These are phyloP conservation scores for Ascosphaera acerosa DNA, from an alignment of 2,329 filamentous ascomycete genomes.

Conservation along the genomic window DNA sequence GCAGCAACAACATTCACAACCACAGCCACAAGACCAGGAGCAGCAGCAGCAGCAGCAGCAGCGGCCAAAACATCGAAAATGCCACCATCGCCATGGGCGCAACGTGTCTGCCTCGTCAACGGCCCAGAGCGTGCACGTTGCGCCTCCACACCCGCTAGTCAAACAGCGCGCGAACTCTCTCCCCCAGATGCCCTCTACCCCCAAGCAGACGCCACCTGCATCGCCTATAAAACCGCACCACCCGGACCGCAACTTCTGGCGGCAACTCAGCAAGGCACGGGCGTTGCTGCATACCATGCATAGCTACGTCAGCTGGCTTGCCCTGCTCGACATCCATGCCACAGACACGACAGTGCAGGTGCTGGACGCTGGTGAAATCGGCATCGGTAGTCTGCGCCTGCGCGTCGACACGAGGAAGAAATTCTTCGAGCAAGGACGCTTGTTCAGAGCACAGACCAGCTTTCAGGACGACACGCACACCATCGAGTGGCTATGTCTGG, in stretches of 20 bases:
- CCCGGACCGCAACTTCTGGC: slow-evolving; percentile 55
- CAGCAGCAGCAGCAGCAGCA: too few relatives aligned
- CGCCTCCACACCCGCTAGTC: too few relatives aligned
- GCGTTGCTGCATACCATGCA: slow-evolving; percentile 72
- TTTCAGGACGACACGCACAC: slow-evolving; percentile 39
- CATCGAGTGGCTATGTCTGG: slow-evolving; percentile 78
- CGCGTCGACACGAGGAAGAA: slow-evolving; percentile 79
- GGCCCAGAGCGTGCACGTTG: too few relatives aligned
- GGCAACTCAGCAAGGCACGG: slow-evolving; percentile 49
- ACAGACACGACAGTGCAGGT: slow-evolving; percentile 55
- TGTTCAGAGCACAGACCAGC: slow-evolving; percentile 57
- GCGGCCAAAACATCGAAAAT: too few relatives aligned
- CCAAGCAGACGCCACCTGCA: too few relatives aligned
- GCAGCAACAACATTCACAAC: too few relatives aligned
- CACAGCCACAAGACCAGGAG: too few relatives aligned
- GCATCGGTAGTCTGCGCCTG: slow-evolving; percentile 61
- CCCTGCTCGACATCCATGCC: slow-evolving; percentile 69
- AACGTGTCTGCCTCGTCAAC: too few relatives aligned
- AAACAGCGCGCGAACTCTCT: too few relatives aligned
- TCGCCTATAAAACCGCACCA: too few relatives aligned
- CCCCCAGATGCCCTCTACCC: too few relatives aligned
- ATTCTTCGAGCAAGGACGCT: slow-evolving; percentile 69
- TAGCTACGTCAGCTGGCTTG: slow-evolving; percentile 64
- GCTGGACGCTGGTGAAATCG: slow-evolving; percentile 56
- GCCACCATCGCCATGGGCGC: too few relatives aligned